Conservation (phyloP, 1,139 yeast genomes). For the Taiozyma onychis region DNA sequence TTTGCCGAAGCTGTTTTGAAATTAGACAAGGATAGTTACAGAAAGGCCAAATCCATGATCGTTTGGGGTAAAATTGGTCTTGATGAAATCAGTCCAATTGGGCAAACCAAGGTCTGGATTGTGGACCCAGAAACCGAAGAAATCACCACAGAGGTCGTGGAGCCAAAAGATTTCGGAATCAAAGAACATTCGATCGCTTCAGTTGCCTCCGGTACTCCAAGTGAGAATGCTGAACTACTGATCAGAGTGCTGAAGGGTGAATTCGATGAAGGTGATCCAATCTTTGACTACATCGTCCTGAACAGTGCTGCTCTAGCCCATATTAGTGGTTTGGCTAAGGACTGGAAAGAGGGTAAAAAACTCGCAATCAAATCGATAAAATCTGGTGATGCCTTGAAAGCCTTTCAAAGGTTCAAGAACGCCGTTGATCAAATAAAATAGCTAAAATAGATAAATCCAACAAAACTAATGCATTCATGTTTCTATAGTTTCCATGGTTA, state of each 20-base stretch:
- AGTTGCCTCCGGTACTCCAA: constrained; percentile 84
- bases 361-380: constrained; percentile 64
- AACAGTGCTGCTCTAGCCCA: constrained; percentile 86
- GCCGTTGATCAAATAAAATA: constrained; percentile 29
- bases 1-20: constrained; percentile 76
- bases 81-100: constrained; percentile 91
- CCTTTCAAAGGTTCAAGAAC: constrained; percentile 51
- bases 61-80: constrained; percentile 90
- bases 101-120: constrained; percentile 75
- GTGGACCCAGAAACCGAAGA: constrained; percentile 44
- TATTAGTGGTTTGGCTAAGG: constrained; percentile 58
- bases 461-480: not conserved
- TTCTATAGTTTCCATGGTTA: not conserved
- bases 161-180: constrained; percentile 74
- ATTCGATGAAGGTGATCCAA: constrained; percentile 46
- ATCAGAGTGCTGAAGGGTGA: constrained; percentile 49
- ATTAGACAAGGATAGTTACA: constrained; percentile 44
- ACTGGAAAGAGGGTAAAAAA: constrained; percentile 74
- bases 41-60: constrained; percentile 60
- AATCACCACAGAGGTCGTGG: constrained; percentile 34
- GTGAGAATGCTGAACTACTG: constrained; percentile 68
- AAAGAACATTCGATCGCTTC: constrained; percentile 61
- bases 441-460: not conserved
- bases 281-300: constrained; percentile 81
- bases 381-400: constrained; percentile 58